Base-by-base conservation (phyloP, 202 grass and related monocot genomes). In the Hordeum pubiflorum region DNA sequence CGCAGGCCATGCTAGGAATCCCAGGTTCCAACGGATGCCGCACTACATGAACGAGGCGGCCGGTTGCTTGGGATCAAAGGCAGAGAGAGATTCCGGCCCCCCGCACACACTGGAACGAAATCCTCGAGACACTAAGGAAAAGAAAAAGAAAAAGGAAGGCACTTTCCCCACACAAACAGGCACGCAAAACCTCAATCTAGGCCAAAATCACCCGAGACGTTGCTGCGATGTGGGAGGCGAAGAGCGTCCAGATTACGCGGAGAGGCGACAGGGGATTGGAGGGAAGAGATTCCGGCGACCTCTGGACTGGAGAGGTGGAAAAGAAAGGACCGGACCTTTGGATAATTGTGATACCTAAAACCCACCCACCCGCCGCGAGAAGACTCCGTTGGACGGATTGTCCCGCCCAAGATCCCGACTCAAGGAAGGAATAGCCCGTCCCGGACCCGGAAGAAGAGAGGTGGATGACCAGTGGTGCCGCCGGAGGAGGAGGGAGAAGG, bases 211-310 rank as follows among this genome's bases (percentile, higher is more conserved):
- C 34, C 6, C 14, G 22, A 5, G 24, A 63, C 74, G 44, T 14
- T 1, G 37, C 65, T 37, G 43, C 78, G 58, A 74, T 29, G 22
- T 29, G 41, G 69, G 27, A 31, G 71, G 65, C 52, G 78, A 87
- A 46, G 61, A 88, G 76, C 69, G 66, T 48, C 78, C 86, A 83
- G 50, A 91, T 58, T 72, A 85, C 57, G 15, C 82, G 77, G 82
- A 87, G 85, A 27, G 90, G 34, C 80, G 83, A 91, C 75, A 91
- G 83, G 12, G 87, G 50, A 75, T 64, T 90, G 80, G 72, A 85
- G 83, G 4, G 1, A 34, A 39, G 59, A 8, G 12, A 60, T 3
- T 69, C 9, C 60, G 10, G 21, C 40, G 70, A 88, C 44, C 44
- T 48, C 44, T 48, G 27, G 27, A 29, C 27, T 3, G 0, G 61